Evolutionary conservation across 1,284 basidiomycete species (phyloP), one percentile per base, ranked within the genome.

Genomic region (Porodaedalea pini): DNA sequence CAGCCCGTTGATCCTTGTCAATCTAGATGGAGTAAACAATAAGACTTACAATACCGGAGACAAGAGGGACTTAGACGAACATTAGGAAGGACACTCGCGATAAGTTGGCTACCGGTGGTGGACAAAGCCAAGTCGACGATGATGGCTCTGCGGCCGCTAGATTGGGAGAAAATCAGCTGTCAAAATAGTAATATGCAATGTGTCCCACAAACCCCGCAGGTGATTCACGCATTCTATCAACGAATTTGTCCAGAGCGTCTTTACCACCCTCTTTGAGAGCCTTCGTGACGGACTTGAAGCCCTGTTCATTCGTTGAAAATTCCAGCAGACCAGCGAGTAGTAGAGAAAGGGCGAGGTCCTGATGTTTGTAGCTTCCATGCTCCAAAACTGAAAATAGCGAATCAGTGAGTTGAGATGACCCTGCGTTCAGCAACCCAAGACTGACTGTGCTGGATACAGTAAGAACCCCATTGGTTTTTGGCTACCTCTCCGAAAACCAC

Each of bases 381-480:
- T 92, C 88, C 41, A 92, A 75, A 59, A 92, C 87, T 90, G 56
- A 43, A 61, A 53, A 29, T 56, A 27, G n/a, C 34, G 43, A 32
- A 32, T 41, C 54, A 51, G n/a, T 54, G 39, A 49, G n/a, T 44
- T 23, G 21, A 10, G 44, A 51, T 39, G 40, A 49, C 27, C 31
- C 10, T 27, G 21, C 55, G 32, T 31, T 23, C 15, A 17, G 11
- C 2, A 6, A 34, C 4, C 4, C 4, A 5, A 15, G 3, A 72
- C 85, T 58, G 62, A 91, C 89, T 88, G 61, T 92, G 89, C 64
- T 91, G 88, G 31, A 92, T 76, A 67, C 88, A 90, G 64, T 90
- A 91, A 1, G 87, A 85, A 10, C 89, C 90, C 89, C 89, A 92
- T 67, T 91, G 89, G 63, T 83, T 92, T 72, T 88, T 90, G 15